Percentiles rank a stretch among this genome's conserved stretches.
These are phyloP conservation scores for Clavispora carvajalis DNA, from an alignment of 805 yeast genomes.

Conservation along the genomic window DNA sequence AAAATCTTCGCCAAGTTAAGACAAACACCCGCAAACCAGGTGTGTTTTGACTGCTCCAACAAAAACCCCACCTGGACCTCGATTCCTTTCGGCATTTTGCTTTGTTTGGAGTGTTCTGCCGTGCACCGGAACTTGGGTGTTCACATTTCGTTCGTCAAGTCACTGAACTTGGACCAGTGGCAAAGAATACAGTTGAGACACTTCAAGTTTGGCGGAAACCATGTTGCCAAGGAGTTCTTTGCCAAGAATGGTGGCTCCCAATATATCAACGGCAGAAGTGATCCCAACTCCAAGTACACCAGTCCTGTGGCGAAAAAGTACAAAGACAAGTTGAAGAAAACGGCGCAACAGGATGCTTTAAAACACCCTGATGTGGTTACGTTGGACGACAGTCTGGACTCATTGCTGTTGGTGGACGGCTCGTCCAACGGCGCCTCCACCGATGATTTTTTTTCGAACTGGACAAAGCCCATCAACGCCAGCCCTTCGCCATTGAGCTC, in stretches of 20 bases:
- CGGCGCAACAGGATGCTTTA: slow-evolving; percentile 59
- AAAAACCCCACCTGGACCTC: slow-evolving; percentile 99
- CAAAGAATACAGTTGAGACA: slow-evolving; percentile 81
- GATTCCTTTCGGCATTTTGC: slow-evolving; percentile 87
- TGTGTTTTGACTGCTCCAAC: slow-evolving; percentile 90
- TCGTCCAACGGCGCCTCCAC: slow-evolving; percentile 40
- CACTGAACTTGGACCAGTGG: slow-evolving; percentile 93
- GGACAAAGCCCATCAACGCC: slow-evolving; percentile 73
- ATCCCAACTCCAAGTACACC: slow-evolving; percentile 74
- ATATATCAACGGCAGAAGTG: slow-evolving; percentile 48
- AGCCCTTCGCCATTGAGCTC: slow-evolving; percentile 49
- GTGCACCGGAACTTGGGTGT: slow-evolving; percentile 95
- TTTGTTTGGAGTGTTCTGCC: slow-evolving; percentile 93
- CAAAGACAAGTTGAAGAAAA: slow-evolving; percentile 70
- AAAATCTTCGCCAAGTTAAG: slow-evolving; percentile 59
- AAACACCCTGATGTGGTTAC: slow-evolving; percentile 72
- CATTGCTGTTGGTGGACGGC: slow-evolving; percentile 24
- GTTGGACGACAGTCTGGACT: slow-evolving; percentile 82
- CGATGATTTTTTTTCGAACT: slow-evolving; percentile 87
- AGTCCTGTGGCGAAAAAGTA: slow-evolving; percentile 75
- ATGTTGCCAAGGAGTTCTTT: slow-evolving; percentile 76
- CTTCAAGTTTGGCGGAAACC: slow-evolving; percentile 93
- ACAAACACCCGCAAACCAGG: slow-evolving; percentile 67
- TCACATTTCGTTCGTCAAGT: slow-evolving; percentile 91
- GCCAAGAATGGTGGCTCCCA: slow-evolving; percentile 81